A percentile compares a stretch with the other conserved stretches of the same genome.
These are phyloP conservation scores for Cladosporium sp. DNA, from an alignment of 2,329 filamentous ascomycete species.

Conservation along the genomic window DNA sequence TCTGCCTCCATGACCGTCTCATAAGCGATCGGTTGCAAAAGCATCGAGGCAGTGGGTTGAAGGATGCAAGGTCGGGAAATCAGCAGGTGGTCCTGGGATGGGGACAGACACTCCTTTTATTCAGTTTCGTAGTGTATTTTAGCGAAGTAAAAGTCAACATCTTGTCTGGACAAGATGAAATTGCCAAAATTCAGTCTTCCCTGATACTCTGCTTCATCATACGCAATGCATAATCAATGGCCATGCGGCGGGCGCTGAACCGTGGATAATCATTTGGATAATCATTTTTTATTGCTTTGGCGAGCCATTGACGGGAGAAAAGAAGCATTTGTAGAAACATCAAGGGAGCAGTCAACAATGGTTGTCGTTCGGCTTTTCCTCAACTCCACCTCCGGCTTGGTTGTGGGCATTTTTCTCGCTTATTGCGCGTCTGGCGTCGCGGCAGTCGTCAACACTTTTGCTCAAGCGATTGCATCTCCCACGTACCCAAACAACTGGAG, in stretches of 20 bases:
- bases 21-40: conserved; percentile 15
- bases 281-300: too few relatives aligned
- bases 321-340: too few relatives aligned
- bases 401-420: not conserved
- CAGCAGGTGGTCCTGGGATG: not conserved
- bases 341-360: too few relatives aligned
- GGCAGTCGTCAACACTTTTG: conserved; percentile 3
- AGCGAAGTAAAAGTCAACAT: not conserved
- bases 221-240: too few relatives aligned
- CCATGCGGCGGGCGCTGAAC: too few relatives aligned
- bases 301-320: too few relatives aligned
- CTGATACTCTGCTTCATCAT: not conserved
- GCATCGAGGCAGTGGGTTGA: conserved; percentile 28
- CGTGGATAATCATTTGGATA: too few relatives aligned
- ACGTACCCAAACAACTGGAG: not conserved
- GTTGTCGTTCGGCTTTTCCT: not conserved
- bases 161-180: not conserved
- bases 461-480: not conserved
- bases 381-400: not conserved
- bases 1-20: conserved; percentile 19
- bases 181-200: not conserved
- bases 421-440: not conserved
- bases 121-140: not conserved
- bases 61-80: conserved; percentile 23
- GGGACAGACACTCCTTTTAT: not conserved